Evolutionary conservation across 2,329 filamentous ascomycete genomes (phyloP).

Genomic region (Fusarium sulawesiense): DNA sequence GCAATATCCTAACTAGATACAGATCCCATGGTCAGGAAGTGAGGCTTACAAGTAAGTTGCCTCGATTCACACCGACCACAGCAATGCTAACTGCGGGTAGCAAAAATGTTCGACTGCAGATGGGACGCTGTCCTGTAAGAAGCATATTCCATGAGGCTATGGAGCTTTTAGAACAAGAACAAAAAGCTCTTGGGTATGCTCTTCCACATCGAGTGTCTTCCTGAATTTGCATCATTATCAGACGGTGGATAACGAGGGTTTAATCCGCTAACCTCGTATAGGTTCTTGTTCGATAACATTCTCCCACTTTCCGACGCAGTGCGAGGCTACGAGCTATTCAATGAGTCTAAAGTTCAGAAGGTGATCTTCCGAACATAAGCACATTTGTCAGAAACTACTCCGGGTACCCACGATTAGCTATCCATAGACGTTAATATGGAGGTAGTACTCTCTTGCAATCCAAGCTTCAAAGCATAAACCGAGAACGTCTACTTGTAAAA

Average conservation of each 20-base stretch:
- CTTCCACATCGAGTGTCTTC: background rate
- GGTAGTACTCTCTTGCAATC: too few species aligned
- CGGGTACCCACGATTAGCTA: background rate
- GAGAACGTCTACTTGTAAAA: too few species aligned
- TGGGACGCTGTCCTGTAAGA: conserved; percentile 81
- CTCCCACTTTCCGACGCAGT: conserved; percentile 75
- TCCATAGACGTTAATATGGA: too few species aligned
- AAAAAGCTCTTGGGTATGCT: conserved; percentile 72
- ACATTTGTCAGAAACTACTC: background rate
- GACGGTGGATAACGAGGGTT: too few species aligned
- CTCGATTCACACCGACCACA: background rate
- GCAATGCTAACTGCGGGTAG: conserved; percentile 50
- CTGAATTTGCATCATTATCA: background rate
- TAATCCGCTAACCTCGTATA: conserved; percentile 44
- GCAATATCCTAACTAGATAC: background rate
- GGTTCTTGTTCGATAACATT: conserved; percentile 81
- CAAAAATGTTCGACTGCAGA: conserved; percentile 80
- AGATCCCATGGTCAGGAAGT: conserved; percentile 74
- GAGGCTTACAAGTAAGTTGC: conserved; percentile 67
- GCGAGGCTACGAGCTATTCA: conserved; percentile 76
- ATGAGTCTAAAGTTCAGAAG: conserved; percentile 79
- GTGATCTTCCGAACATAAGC: conserved; percentile 65
- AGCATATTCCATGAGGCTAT: conserved; percentile 76
- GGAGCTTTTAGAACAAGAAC: conserved; percentile 71
- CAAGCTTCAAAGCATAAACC: too few species aligned